Percentiles rank a stretch among this genome's conserved stretches.
These are phyloP conservation scores for Umbelopsis sp. DNA, from an alignment of 371 early-diverging fungal genomes.

Conservation along the genomic window DNA sequence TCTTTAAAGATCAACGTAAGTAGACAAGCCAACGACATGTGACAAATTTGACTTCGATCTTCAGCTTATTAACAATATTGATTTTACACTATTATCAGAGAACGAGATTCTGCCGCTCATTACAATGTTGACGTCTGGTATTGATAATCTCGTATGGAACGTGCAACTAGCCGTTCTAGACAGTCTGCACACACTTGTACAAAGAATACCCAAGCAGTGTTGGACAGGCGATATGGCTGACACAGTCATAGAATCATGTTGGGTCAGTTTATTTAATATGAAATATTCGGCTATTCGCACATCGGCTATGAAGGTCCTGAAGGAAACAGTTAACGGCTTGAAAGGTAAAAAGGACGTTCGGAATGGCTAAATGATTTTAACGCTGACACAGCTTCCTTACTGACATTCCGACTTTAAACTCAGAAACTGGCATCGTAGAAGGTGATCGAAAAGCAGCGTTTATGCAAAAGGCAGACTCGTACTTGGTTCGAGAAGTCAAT, in stretches of 20 bases:
- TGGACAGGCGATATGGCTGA: constrained; percentile 12
- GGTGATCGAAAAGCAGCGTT: constrained; percentile 3
- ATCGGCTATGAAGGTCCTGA: constrained; percentile 40
- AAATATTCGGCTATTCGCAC: constrained; percentile 55
- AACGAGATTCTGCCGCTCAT: constrained; percentile 39
- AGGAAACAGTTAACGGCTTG: not conserved
- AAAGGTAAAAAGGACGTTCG: constrained; percentile 5
- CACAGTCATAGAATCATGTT: constrained; percentile 24
- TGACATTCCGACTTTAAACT: not conserved
- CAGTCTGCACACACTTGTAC: constrained; percentile 55
- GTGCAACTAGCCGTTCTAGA: constrained; percentile 67
- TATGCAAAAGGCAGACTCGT: constrained; percentile 1
- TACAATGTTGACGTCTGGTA: constrained; percentile 41
- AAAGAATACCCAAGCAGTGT: constrained; percentile 18
- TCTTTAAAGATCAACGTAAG: constrained; percentile 53
- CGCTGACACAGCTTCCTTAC: constrained; percentile 8
- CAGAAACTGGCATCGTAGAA: constrained; percentile 17
- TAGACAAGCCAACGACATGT: constrained; percentile 6
- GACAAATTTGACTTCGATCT: not conserved
- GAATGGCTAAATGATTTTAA: constrained; percentile 12
- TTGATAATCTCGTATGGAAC: constrained; percentile 74
- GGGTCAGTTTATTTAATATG: constrained; percentile 33
- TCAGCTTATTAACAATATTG: not conserved
- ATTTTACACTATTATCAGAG: constrained; percentile 16
- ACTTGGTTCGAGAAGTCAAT: constrained; percentile 10